Evolutionary conservation across 148 eudicot species (phyloP), one percentile per base, ranked within the genome.

Genomic region (Pouteria glomerata): DNA sequence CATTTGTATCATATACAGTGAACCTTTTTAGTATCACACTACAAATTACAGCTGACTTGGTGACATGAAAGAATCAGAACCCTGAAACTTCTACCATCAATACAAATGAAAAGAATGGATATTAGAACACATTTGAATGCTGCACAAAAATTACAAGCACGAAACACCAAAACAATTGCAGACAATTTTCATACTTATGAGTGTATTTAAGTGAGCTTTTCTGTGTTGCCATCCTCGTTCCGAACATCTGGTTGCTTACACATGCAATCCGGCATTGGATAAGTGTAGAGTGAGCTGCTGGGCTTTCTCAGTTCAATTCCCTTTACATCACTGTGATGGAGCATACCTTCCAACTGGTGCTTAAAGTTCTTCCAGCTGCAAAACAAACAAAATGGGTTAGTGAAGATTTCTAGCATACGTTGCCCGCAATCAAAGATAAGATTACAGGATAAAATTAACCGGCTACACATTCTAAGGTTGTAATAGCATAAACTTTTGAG

Each of bases 211-310:
- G 66, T 37, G 7, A 23, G 37, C 50, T 59, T 33, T 69, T 15
- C 37, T 16, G 76, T 69, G 58, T 65, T 68, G 71, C 76, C 87
- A 76, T 78, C 71, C 69, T 71, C 76, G 57, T 63, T 47, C 70
- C 44, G 64, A 21, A 62, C 19, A 56, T 79, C 76, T 62, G 81
- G 65, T 29, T 82, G 85, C 58, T 81, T 83, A 80, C 97, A 95
- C 99, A 95, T 89, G 79, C 99, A 95, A 81, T 92, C 99, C 30
- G 99, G 99, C 90, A 92, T 89, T 24, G 99, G 99, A 78, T 85
- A 88, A 30, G 87, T 90, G 73, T 88, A 95, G 67, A 95, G 97
- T 16, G 96, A 95, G 45, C 80, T 86, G 31, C 88, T 83, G n/a
- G 94, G 82, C 68, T 90, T 95, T 66, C 88, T 89, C 83, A 87